A percentile compares a stretch with the other conserved stretches of the same genome.
Evolutionary conservation across 1,284 basidiomycete species (phyloP).

Genomic region (Hortiboletus rubellus): DNA sequence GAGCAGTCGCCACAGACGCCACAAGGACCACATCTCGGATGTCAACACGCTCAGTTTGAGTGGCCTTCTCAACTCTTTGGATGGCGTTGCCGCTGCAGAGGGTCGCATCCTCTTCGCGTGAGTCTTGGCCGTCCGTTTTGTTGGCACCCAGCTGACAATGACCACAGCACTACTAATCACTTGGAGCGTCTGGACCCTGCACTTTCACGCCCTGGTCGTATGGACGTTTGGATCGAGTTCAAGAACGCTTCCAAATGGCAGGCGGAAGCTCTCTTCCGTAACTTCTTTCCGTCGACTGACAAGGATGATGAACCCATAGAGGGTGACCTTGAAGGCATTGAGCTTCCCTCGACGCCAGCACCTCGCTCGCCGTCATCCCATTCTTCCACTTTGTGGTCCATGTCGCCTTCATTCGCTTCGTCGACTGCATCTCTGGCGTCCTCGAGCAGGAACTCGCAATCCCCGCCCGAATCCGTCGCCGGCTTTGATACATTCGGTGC

Average conservation of each 20-base stretch:
- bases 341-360: conserved; percentile 43
- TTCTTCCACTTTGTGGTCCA: conserved; percentile 39
- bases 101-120: conserved; percentile 82
- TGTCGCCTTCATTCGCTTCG: conserved; percentile 38
- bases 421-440: conserved; percentile 36
- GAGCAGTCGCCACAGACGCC: conserved; percentile 44
- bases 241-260: conserved; percentile 81
- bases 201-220: conserved; percentile 80
- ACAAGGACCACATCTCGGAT: conserved; percentile 66
- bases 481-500: conserved; percentile 47
- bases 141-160: not conserved
- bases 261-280: conserved; percentile 77
- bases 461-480: conserved; percentile 28
- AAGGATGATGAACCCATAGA: conserved; percentile 45
- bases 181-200: conserved; percentile 82
- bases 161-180: conserved; percentile 73
- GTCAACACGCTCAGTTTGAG: conserved; percentile 78
- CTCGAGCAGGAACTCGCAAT: conserved; percentile 28
- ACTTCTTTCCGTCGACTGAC: conserved; percentile 80
- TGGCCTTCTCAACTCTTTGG: conserved; percentile 79
- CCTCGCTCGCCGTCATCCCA: conserved; percentile 32
- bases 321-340: conserved; percentile 51
- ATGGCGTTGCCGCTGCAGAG: conserved; percentile 84
- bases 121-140: conserved; percentile 31
- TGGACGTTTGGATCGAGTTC: conserved; percentile 90